Percentiles rank a stretch among this genome's conserved stretches.
phyloP scores from a whole-genome alignment of 352 stramenopile species.

The Peronospora destructor region DNA sequence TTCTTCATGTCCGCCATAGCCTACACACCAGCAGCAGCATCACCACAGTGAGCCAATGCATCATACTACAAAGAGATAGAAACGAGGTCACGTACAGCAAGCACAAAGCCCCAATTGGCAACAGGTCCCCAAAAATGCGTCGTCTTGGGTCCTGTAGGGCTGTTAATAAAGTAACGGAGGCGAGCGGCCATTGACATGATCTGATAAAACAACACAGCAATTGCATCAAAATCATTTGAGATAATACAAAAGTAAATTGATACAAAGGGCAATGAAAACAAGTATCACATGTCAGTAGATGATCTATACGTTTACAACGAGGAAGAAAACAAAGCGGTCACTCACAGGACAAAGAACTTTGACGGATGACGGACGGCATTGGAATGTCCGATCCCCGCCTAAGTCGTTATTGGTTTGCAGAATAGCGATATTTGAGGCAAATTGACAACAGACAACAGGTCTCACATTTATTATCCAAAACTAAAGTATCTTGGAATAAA shows the following conservation, averaged over 20 bases:
- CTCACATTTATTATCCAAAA: too few relatives aligned
- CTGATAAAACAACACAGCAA: conserved; percentile 1
- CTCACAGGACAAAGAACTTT: too few relatives aligned
- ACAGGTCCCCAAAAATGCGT: conserved; percentile 86
- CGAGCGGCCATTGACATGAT: conserved; percentile 32
- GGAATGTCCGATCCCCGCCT: too few relatives aligned
- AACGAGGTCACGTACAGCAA: conserved; percentile 42
- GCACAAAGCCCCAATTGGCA: conserved; percentile 85
- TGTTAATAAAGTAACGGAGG: conserved; percentile 68
- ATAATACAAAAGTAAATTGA: too few relatives aligned
- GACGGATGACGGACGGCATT: too few relatives aligned
- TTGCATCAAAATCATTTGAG: neutral
- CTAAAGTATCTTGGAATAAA: too few relatives aligned
- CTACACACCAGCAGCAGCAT: conserved; percentile 19
- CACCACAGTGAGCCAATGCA: conserved; percentile 5
- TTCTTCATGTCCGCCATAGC: conserved; percentile 80
- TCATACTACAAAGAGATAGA: neutral
- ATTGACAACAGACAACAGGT: too few relatives aligned
- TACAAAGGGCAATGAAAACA: neutral
- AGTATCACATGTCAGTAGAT: conserved; percentile 11
- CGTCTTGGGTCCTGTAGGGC: conserved; percentile 77
- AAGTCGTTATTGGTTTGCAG: too few relatives aligned
- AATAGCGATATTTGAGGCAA: too few relatives aligned
- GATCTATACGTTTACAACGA: neutral
- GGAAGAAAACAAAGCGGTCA: too few relatives aligned